Conservation (phyloP, 306 rosid species). For the Begonia masoniana region DNA sequence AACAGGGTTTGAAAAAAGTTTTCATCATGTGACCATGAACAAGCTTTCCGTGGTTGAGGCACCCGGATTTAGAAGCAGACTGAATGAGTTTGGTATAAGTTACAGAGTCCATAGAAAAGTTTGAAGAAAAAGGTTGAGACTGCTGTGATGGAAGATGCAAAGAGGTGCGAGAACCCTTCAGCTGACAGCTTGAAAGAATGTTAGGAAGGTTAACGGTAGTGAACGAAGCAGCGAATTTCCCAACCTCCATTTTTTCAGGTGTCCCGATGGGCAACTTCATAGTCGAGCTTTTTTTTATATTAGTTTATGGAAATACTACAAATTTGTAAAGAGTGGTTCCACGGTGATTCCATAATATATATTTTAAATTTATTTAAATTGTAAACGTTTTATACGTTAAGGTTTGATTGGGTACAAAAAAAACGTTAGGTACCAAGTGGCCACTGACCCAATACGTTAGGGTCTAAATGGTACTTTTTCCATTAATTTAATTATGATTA, state of each 20-base stretch:
- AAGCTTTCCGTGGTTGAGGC: conserved; percentile 16
- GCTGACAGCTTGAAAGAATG: conserved; percentile 4
- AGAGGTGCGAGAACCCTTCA: conserved; percentile 4
- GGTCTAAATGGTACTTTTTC: too few relatives aligned
- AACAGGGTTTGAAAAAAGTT: conserved; percentile 16
- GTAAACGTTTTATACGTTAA: too few relatives aligned
- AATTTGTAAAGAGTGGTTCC: too few relatives aligned
- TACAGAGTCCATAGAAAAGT: conserved; percentile 12
- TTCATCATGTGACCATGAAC: conserved; percentile 28
- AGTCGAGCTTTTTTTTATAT: too few relatives aligned
- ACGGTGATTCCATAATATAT: too few relatives aligned
- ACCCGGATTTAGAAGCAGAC: conserved; percentile 17
- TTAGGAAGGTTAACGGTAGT: conserved; percentile 1
- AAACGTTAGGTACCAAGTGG: too few relatives aligned
- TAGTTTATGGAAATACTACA: too few relatives aligned
- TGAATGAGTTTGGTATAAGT: conserved; percentile 20
- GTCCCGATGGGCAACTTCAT: not conserved
- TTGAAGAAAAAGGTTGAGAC: conserved; percentile 4
- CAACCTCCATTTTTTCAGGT: not conserved
- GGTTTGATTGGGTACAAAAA: too few relatives aligned
- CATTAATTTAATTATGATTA: too few relatives aligned
- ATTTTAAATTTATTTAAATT: too few relatives aligned
- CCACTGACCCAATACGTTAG: too few relatives aligned
- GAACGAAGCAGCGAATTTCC: conserved; percentile 1
- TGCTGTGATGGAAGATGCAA: not conserved